Percentiles rank a stretch among this genome's conserved stretches.
phyloP scores from a whole-genome alignment of 1,284 basidiomycete genomes.

The Kwoniella shivajii region DNA sequence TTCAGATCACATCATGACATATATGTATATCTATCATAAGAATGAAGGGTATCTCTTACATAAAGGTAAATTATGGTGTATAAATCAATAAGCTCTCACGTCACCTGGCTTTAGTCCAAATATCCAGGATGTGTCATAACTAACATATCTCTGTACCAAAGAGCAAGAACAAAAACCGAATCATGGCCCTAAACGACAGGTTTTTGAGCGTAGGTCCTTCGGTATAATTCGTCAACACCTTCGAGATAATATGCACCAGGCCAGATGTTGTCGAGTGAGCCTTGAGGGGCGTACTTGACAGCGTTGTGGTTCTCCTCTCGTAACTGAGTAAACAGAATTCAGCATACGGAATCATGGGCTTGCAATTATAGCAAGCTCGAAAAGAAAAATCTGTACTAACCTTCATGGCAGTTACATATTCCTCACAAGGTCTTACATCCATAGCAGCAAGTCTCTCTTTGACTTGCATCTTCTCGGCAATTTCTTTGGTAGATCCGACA shows the following conservation, averaged over 20 bases:
- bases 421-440: constrained; percentile 88
- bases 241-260: constrained; percentile 92
- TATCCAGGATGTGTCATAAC: no score
- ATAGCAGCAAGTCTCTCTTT: constrained; percentile 75
- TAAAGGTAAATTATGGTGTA: no score
- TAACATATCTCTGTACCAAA: no score
- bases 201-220: constrained; percentile 72
- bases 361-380: neutral
- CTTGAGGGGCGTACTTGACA: constrained; percentile 79
- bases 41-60: no score
- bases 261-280: constrained; percentile 90
- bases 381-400: constrained; percentile 54
- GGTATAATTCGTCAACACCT: constrained; percentile 86
- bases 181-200: constrained; percentile 8
- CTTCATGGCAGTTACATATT: constrained; percentile 75
- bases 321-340: constrained; percentile 59
- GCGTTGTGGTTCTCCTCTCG: constrained; percentile 97
- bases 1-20: no score
- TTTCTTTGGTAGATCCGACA: constrained; percentile 79
- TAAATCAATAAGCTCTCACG: no score
- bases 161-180: neutral
- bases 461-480: constrained; percentile 77
- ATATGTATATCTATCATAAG: no score
- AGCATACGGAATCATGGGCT: neutral
- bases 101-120: no score